These are phyloP conservation scores for Plasmodium vinckei DNA, from an alignment of 169 alveolate genomes.

Conservation along the genomic window DNA sequence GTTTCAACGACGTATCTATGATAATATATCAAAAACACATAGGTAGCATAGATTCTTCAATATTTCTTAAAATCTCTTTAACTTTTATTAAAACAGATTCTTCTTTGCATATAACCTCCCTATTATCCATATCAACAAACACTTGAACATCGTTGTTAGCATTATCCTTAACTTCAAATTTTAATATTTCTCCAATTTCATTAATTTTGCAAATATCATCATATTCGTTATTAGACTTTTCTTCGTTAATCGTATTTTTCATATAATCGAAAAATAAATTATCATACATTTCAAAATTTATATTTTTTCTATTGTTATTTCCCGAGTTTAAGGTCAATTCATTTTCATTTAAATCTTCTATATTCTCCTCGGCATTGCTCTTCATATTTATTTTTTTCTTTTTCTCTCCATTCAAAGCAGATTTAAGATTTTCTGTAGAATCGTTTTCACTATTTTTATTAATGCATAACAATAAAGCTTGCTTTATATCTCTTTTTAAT, in stretches of 20 bases:
- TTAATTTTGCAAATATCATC: slow-evolving; percentile 6
- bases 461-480: not conserved
- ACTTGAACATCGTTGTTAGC: slow-evolving; percentile 34
- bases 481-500: slow-evolving; percentile 34
- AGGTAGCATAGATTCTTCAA: slow-evolving; percentile 61
- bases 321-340: not conserved
- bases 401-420: not conserved
- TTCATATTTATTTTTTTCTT: not conserved
- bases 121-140: slow-evolving; percentile 65
- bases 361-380: not conserved
- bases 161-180: slow-evolving; percentile 50
- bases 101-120: slow-evolving; percentile 62
- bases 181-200: slow-evolving; percentile 58
- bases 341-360: not conserved
- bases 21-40: slow-evolving; percentile 41
- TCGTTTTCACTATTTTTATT: not conserved
- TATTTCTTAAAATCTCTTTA: slow-evolving; percentile 59
- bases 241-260: slow-evolving; percentile 3
- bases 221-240: not conserved
- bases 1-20: no score
- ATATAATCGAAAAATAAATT: slow-evolving; percentile 31
- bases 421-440: not conserved
- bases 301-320: not conserved
- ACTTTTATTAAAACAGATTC: slow-evolving; percentile 35
- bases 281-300: slow-evolving; percentile 10